phyloP scores from a whole-genome alignment of 2,329 filamentous ascomycete genomes.

The Fusarium chlamydosporum region DNA sequence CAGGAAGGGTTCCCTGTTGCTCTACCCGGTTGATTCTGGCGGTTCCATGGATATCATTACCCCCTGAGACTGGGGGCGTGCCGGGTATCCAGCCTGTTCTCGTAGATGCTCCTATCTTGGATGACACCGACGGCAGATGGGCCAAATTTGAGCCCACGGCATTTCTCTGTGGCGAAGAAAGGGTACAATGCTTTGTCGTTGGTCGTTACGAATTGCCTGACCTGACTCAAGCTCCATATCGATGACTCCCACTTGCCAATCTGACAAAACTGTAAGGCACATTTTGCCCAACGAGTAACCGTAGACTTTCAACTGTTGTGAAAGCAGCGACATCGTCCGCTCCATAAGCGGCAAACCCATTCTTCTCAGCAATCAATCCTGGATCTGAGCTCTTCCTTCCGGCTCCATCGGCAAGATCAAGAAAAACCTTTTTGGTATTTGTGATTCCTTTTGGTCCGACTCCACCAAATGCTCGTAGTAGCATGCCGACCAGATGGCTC shows the following conservation, averaged over 20 bases:
- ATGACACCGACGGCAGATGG: conserved; percentile 24
- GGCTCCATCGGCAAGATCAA: conserved; percentile 78
- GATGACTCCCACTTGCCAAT: conserved; percentile 71
- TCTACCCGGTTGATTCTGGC: conserved; percentile 15
- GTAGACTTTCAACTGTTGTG: conserved; percentile 84
- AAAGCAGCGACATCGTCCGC: conserved; percentile 85
- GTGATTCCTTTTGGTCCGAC: conserved; percentile 52
- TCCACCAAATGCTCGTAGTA: conserved; percentile 78
- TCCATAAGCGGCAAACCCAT: conserved; percentile 84
- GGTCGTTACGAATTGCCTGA: conserved; percentile 3
- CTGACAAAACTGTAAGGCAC: conserved; percentile 90
- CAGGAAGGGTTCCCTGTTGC: conserved; percentile 30
- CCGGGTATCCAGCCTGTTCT: conserved; percentile 38
- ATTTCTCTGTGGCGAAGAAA: conserved; percentile 8
- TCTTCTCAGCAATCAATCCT: conserved; percentile 76
- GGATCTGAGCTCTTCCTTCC: conserved; percentile 73
- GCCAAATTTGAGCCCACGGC: conserved; percentile 1
- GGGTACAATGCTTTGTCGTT: background rate
- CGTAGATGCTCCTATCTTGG: conserved; percentile 31
- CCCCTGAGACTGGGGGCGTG: conserved; percentile 28
- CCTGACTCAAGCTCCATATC: conserved; percentile 60
- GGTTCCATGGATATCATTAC: conserved; percentile 25
- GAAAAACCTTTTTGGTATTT: conserved; percentile 76
- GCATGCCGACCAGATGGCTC: conserved; percentile 80
- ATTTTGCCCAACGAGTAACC: conserved; percentile 86